phyloP scores from a whole-genome alignment of 139 green algal species.

The Bryopsis sp. region DNA sequence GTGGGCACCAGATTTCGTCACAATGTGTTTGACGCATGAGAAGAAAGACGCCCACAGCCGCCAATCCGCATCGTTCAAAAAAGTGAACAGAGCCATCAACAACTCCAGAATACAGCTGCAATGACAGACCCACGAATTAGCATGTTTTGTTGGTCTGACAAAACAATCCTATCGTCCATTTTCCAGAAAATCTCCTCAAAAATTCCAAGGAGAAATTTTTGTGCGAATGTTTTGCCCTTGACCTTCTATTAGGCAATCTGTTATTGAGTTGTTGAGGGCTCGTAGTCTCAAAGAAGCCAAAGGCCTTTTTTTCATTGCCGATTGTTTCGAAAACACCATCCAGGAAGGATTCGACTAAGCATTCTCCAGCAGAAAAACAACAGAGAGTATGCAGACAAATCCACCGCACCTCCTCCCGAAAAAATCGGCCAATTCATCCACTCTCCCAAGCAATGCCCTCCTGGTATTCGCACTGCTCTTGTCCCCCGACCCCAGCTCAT shows the following conservation, averaged over 20 bases:
- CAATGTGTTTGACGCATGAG: constrained; percentile 1
- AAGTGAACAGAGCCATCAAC: constrained; percentile 90
- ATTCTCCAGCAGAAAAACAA: constrained; percentile 46
- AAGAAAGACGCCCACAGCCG: constrained; percentile 41
- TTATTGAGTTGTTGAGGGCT: no score
- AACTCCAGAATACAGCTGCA: constrained; percentile 47
- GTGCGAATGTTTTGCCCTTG: no score
- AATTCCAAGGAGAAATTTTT: no score
- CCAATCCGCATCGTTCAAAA: constrained; percentile 83
- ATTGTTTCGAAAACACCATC: no score
- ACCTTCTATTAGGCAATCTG: no score
- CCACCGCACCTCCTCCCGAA: constrained; percentile 28
- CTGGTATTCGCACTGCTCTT: constrained; percentile 10
- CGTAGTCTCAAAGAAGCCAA: no score
- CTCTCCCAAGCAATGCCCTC: constrained; percentile 32
- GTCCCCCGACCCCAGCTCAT: constrained; percentile 8
- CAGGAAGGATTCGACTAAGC: no score
- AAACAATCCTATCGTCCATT: no score
- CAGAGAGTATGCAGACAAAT: constrained; percentile 19
- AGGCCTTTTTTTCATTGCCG: no score
- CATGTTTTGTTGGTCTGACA: no score
- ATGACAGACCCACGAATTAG: no score
- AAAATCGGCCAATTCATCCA: constrained; percentile 30
- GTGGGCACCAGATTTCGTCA: background rate
- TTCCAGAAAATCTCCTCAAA: no score